Evolutionary conservation across 1,284 basidiomycete genomes (phyloP), one percentile per base, ranked within the genome.

Genomic region (Naganishia albida): DNA sequence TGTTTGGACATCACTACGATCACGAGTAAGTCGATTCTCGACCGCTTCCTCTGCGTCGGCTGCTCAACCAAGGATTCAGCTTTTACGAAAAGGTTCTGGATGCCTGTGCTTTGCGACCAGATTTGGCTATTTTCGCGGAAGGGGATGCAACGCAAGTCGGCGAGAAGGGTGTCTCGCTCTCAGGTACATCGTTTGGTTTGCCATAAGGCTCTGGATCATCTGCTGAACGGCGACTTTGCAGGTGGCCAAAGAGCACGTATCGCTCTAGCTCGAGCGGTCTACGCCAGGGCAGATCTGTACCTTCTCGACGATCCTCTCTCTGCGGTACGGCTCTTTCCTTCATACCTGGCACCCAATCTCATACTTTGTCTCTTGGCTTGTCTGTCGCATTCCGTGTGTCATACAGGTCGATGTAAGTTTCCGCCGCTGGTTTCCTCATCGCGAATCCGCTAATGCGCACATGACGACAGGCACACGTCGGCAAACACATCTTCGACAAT

Each of bases 1-100:
- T 91, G 40, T 97, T 97, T 79, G 93, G 88, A 8, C 89, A 93
- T 75, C 85, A 87, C 68, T 96, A 89, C 68, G 90, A 96, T 64
- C 87, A 89, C 68, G 82, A 79, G 0, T 63, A 15, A 26, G 60
- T 38, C 13, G 12, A 15, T 72, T 10, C 76, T 75, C 75, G 64
- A 72, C 75, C 63, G 73, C n/a, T n/a, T 75, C 8, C 67, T 76
- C 13, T 15, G 73, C 75, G 43, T 28, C 13, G 25, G 15, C 10
- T 34, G 34, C 38, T 65, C 0, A 65, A 38, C 18, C 18, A 38
- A 28, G 38, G 53, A 63, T 30, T 42, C 52, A 23, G 65, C 39
- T 80, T 79, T 53, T 82, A 82, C 71, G 68, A 78, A 26, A 72
- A 65, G 6, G 80, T 81, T 18, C 64, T 82, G 26, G 74, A 77